Conservation (phyloP, 441 rosid genomes). For the Arabidopsis lyrata region DNA sequence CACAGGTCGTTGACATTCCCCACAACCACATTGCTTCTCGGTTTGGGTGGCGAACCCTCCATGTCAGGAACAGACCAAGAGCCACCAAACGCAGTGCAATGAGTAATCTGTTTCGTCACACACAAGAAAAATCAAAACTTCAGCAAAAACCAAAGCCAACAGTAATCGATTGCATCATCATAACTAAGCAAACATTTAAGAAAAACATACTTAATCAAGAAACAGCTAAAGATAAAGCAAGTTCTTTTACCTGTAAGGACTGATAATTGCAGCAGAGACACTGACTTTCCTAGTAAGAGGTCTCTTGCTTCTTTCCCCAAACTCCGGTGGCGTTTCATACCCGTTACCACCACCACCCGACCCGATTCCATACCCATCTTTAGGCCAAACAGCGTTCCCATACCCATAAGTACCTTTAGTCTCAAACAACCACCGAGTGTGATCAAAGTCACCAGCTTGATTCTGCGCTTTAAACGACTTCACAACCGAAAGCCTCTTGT, state of each 20-base stretch:
- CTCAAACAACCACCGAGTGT: constrained; percentile 89
- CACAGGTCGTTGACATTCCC: constrained; percentile 87
- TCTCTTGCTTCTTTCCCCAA: constrained; percentile 69
- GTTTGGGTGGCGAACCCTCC: constrained; percentile 86
- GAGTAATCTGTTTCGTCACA: constrained; percentile 57
- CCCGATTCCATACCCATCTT: constrained; percentile 73
- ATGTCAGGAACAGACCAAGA: constrained; percentile 71
- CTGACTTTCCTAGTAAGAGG: constrained; percentile 81
- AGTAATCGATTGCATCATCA: not conserved
- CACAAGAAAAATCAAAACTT: constrained; percentile 20
- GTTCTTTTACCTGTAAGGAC: constrained; percentile 77
- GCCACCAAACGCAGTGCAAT: constrained; percentile 66
- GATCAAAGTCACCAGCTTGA: constrained; percentile 75
- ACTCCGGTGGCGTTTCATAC: constrained; percentile 70
- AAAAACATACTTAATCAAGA: not conserved
- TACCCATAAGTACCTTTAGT: constrained; percentile 92
- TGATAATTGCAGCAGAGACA: constrained; percentile 77
- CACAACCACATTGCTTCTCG: constrained; percentile 88
- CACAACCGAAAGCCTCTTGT: constrained; percentile 79
- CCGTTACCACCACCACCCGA: constrained; percentile 64
- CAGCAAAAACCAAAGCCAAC: not conserved
- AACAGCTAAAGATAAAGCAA: not conserved
- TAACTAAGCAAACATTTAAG: not conserved
- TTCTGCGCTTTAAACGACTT: constrained; percentile 73
- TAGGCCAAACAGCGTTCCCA: constrained; percentile 93